Conservation (phyloP, 2,329 filamentous ascomycete genomes). For the Aureobasidium sp. region DNA sequence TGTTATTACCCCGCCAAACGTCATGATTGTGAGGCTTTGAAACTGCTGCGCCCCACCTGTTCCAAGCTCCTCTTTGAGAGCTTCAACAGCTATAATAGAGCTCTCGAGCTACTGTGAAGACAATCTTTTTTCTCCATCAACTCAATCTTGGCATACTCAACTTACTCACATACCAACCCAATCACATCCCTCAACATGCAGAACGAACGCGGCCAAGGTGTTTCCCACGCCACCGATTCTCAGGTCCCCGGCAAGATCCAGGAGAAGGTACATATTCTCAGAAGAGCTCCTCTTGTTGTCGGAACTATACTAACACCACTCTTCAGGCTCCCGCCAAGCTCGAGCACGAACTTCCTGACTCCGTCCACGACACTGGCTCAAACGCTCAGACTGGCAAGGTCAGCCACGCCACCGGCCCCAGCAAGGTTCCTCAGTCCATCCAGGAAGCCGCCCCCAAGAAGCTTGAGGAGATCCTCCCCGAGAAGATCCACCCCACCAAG, state of each 20-base stretch:
- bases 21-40: background rate
- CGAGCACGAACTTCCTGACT: constrained; percentile 35
- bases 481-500: background rate
- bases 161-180: background rate
- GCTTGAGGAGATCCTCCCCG: constrained; percentile 28
- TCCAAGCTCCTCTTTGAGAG: background rate
- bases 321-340: constrained; percentile 27
- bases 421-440: constrained; percentile 36
- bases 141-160: background rate
- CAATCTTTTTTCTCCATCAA: background rate
- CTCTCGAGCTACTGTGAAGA: background rate
- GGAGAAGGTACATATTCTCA: constrained; percentile 25
- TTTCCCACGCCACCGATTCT: constrained; percentile 36
- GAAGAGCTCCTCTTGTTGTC: background rate
- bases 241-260: constrained; percentile 34
- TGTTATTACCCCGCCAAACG: constrained; percentile 5
- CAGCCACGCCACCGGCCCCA: constrained; percentile 34
- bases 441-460: constrained; percentile 40
- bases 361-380: constrained; percentile 32
- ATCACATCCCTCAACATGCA: constrained; percentile 10
- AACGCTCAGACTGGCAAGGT: constrained; percentile 30
- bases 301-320: background rate
- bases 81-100: background rate
- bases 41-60: background rate
- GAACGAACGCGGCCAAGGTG: constrained; percentile 33